phyloP scores from a whole-genome alignment of 495 filamentous ascomycete genomes.

The Pyrenopolyporus hunteri region DNA sequence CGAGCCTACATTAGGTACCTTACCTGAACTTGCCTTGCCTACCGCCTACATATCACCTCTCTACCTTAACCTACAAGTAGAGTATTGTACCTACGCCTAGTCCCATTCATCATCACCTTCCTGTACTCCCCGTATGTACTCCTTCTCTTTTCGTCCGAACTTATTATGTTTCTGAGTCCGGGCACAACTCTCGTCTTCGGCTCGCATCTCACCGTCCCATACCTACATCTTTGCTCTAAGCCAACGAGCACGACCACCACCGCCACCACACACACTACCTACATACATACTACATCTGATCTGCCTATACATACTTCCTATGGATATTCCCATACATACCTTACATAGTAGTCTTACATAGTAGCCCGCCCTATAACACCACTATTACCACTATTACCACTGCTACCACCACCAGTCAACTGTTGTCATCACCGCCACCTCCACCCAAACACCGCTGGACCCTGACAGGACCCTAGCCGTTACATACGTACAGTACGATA shows the following conservation, averaged over 20 bases:
- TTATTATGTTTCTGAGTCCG: conserved; percentile 15
- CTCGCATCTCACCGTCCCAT: conserved; percentile 26
- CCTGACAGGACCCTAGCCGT: conserved; percentile 31
- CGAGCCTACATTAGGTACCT: conserved; percentile 4
- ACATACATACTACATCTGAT: too few species aligned
- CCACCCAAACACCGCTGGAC: conserved; percentile 4
- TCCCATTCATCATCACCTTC: neutral
- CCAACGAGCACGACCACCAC: conserved; percentile 5
- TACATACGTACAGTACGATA: conserved; percentile 18
- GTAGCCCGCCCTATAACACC: neutral
- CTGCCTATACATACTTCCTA: too few species aligned
- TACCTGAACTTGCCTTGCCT: conserved; percentile 7
- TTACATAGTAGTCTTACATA: too few species aligned
- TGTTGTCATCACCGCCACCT: neutral
- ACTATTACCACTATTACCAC: neutral
- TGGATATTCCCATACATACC: conserved; percentile 1
- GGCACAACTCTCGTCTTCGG: conserved; percentile 22
- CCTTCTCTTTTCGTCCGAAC: conserved; percentile 38
- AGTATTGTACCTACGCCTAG: too few species aligned
- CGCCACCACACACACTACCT: too few species aligned
- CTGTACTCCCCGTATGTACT: conserved; percentile 20
- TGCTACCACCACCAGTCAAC: neutral
- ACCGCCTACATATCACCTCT: too few species aligned
- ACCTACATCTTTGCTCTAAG: neutral
- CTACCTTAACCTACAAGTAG: too few species aligned